phyloP scores from a whole-genome alignment of 495 filamentous ascomycete species.

The Xylaria nigripes region DNA sequence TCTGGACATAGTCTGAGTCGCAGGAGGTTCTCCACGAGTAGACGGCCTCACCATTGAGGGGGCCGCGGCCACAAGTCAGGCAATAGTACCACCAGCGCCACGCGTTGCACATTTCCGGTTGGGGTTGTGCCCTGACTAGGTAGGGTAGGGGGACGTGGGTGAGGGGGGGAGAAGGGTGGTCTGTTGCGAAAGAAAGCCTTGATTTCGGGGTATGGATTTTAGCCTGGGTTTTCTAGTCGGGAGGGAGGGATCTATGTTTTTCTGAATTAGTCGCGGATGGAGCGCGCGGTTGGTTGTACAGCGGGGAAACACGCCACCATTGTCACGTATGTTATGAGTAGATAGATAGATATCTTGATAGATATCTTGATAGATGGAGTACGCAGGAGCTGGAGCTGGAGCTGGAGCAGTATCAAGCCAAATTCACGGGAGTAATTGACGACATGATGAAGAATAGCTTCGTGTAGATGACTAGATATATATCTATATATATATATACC shows the following conservation, averaged over 20 bases:
- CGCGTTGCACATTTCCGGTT: conserved; percentile 20
- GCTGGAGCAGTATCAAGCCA: conserved; percentile 1
- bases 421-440: neutral
- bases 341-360: too few species aligned
- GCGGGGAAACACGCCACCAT: neutral
- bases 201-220: too few species aligned
- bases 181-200: too few species aligned
- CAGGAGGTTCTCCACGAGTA: conserved; percentile 15
- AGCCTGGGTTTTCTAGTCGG: neutral
- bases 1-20: conserved; percentile 14
- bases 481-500: too few species aligned
- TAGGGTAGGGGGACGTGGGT: too few species aligned
- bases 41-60: conserved; percentile 13
- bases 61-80: conserved; percentile 16
- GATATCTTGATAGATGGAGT: too few species aligned
- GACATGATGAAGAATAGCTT: neutral
- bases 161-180: too few species aligned
- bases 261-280: neutral
- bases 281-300: neutral
- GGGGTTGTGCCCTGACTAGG: too few species aligned
- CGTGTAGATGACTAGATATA: neutral
- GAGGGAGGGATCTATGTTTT: neutral
- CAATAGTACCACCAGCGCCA: conserved; percentile 18
- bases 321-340: neutral
- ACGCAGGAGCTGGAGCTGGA: neutral